Evolutionary conservation across 2,329 filamentous ascomycete genomes (phyloP).

Genomic region (Elsinoe necatrix): DNA sequence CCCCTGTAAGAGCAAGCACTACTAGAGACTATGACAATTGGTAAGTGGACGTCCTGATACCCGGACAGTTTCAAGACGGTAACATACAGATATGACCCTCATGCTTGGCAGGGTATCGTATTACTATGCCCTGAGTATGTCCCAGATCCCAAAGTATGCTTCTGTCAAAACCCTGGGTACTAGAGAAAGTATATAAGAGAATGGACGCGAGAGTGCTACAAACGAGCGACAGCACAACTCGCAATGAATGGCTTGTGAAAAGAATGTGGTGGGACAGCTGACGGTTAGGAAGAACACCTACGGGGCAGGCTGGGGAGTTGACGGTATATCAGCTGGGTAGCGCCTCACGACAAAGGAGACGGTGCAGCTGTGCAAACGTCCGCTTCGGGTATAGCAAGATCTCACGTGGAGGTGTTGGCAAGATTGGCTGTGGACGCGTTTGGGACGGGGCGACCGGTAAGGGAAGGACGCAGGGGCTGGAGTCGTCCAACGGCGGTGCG

Average conservation of each 20-base stretch:
- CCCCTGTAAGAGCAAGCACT: conserved; percentile 4
- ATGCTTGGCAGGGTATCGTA: conserved; percentile 11
- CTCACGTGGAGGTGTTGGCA: conserved; percentile 7
- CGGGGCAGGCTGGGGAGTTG: conserved; percentile 11
- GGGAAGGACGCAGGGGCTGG: conserved; percentile 13
- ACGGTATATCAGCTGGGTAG: conserved; percentile 12
- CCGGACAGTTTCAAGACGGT: conserved; percentile 13
- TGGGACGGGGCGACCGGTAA: conserved; percentile 2
- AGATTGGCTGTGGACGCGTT: conserved; percentile 1
- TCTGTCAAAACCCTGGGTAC: background rate
- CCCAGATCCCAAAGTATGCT: background rate
- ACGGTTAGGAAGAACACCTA: conserved; percentile 11
- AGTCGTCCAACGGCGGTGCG: conserved; percentile 11
- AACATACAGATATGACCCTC: conserved; percentile 12
- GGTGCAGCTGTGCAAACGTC: conserved; percentile 1
- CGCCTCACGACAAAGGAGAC: conserved; percentile 12
- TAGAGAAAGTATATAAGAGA: conserved; percentile 13
- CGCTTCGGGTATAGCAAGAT: conserved; percentile 12
- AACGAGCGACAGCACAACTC: conserved; percentile 13
- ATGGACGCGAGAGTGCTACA: conserved; percentile 15
- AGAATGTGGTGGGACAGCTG: conserved; percentile 12
- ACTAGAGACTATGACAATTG: conserved; percentile 1
- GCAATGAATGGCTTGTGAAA: conserved; percentile 12
- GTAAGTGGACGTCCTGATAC: background rate
- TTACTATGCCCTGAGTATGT: background rate